Conservation (phyloP, 495 filamentous ascomycete genomes). For the Venustampulla echinocandica region DNA sequence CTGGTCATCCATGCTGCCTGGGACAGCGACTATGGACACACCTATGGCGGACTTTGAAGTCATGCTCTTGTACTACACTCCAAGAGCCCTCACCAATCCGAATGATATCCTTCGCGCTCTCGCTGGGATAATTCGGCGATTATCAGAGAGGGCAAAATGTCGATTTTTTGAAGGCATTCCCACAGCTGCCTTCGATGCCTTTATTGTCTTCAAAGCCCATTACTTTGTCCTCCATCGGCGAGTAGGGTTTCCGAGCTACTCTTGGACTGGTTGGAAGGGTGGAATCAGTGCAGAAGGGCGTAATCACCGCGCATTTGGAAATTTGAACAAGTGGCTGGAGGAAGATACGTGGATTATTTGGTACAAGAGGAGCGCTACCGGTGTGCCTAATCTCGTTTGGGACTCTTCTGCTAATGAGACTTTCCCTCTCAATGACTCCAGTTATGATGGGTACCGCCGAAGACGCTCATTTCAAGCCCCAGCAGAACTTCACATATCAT, state of each 20-base stretch:
- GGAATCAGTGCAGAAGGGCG: background rate
- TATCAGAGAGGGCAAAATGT: constrained; percentile 7
- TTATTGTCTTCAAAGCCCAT: constrained; percentile 7
- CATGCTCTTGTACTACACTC: constrained; percentile 8
- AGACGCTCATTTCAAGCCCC: background rate
- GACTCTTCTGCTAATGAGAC: constrained; percentile 7
- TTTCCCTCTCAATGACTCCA: background rate
- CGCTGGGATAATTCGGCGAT: constrained; percentile 9
- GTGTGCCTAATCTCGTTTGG: constrained; percentile 7
- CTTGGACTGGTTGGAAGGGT: constrained; percentile 16
- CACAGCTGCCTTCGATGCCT: constrained; percentile 6
- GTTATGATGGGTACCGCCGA: background rate
- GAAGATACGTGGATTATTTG: constrained; percentile 17
- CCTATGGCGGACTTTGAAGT: constrained; percentile 3
- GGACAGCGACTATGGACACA: background rate
- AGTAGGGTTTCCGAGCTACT: constrained; percentile 16
- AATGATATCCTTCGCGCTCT: constrained; percentile 10
- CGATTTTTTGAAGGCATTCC: constrained; percentile 15
- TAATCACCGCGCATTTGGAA: background rate
- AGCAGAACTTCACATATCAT: background rate
- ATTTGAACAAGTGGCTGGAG: constrained; percentile 10
- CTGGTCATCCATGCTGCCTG: background rate
- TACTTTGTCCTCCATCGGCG: constrained; percentile 3
- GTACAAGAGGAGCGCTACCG: constrained; percentile 8
- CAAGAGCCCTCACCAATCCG: constrained; percentile 9